Evolutionary conservation across 2,329 filamentous ascomycete species (phyloP).

Genomic region (Westerdykella ornata): DNA sequence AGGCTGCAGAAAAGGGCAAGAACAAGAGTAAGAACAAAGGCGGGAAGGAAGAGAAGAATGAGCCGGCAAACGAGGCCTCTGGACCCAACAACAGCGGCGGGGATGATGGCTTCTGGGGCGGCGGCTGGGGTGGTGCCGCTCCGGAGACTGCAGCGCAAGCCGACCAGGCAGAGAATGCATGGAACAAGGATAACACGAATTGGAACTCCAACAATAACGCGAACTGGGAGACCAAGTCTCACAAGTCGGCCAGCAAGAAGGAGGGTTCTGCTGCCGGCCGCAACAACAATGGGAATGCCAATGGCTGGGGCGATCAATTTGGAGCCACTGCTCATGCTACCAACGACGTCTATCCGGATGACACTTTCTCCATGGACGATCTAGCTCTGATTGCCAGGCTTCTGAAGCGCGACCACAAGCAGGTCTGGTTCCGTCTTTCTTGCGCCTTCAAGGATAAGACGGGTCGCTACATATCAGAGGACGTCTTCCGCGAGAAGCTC

Average conservation of each 20-base stretch:
- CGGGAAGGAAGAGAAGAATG: slow-evolving; percentile 9
- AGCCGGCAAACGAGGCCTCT: slow-evolving; percentile 5
- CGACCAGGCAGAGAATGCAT: slow-evolving; percentile 14
- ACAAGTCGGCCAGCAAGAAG: background rate
- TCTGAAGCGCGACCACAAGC: slow-evolving; percentile 38
- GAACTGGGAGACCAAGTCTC: slow-evolving; percentile 5
- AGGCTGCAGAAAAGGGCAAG: slow-evolving; percentile 12
- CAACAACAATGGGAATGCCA: slow-evolving; percentile 1
- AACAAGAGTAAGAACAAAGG: slow-evolving; percentile 12
- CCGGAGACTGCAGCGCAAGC: slow-evolving; percentile 6
- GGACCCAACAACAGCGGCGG: background rate
- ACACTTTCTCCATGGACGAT: slow-evolving; percentile 26
- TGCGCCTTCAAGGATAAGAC: slow-evolving; percentile 46
- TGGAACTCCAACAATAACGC: slow-evolving; percentile 8
- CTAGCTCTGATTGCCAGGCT: slow-evolving; percentile 41
- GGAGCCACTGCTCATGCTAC: slow-evolving; percentile 3
- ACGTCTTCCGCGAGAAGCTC: slow-evolving; percentile 42
- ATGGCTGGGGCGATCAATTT: background rate
- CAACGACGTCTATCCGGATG: slow-evolving; percentile 23
- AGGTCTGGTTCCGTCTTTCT: slow-evolving; percentile 44
- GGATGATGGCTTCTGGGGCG: background rate
- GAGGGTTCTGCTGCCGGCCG: background rate
- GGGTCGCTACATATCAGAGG: slow-evolving; percentile 40
- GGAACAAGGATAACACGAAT: slow-evolving; percentile 8
- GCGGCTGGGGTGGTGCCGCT: too few relatives aligned